Conservation (phyloP, 257 asterid species). For the Capsicum chinense region DNA sequence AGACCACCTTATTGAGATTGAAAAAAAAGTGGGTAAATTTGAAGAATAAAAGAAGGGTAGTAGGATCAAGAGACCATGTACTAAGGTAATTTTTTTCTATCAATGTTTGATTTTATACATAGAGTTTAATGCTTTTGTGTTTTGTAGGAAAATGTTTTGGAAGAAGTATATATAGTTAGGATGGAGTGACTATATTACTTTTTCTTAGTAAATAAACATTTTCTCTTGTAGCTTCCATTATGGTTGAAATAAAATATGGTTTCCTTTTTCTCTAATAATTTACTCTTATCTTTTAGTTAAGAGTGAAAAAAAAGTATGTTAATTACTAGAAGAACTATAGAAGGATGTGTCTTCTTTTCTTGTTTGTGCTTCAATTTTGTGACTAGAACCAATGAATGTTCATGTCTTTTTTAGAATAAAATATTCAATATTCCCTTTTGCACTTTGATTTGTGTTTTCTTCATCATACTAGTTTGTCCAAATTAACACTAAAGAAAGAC, state of each 20-base stretch:
- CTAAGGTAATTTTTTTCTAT: conserved; percentile 22
- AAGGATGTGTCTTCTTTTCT: background rate
- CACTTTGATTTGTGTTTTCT: background rate
- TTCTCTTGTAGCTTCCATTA: conserved; percentile 24
- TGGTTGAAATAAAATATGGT: conserved; percentile 25
- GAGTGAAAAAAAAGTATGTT: background rate
- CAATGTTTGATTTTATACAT: conserved; percentile 23
- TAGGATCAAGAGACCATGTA: background rate
- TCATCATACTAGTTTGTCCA: conserved; percentile 11
- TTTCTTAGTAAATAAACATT: conserved; percentile 21
- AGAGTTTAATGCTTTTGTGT: conserved; percentile 17
- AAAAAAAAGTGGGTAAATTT: conserved; percentile 9
- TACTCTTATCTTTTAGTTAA: background rate
- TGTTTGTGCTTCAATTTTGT: background rate
- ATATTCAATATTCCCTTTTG: background rate
- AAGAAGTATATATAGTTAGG: conserved; percentile 28
- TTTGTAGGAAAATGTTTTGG: conserved; percentile 26
- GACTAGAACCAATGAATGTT: conserved; percentile 22
- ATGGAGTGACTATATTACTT: conserved; percentile 19
- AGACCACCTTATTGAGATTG: conserved; percentile 43
- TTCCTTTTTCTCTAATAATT: conserved; percentile 27
- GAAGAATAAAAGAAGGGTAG: conserved; percentile 14
- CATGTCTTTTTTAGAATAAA: background rate
- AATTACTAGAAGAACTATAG: background rate
- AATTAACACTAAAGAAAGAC: conserved; percentile 9